Conservation (phyloP, 306 rosid species). For the Rosa rugosa region DNA sequence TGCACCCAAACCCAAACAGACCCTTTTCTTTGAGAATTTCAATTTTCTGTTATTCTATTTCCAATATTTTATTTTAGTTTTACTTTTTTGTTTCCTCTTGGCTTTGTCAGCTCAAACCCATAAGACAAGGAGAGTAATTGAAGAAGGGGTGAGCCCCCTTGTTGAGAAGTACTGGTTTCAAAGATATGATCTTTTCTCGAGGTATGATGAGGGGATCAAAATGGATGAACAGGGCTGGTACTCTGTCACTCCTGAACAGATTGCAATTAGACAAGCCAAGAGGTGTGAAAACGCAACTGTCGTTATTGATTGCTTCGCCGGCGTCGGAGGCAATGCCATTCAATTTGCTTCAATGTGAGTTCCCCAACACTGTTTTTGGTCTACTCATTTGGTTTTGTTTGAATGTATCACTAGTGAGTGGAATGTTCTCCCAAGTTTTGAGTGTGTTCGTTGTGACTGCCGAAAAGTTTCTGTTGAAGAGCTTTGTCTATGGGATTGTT, state of each 20-base stretch:
- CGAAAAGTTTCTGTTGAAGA: neutral
- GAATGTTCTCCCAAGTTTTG: neutral
- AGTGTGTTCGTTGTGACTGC: neutral
- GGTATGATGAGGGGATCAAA: slow-evolving; percentile 34
- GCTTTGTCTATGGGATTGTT: neutral
- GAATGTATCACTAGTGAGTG: neutral
- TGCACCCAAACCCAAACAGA: neutral
- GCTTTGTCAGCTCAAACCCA: slow-evolving; percentile 20
- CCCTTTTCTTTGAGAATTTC: too few species aligned
- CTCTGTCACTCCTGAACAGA: slow-evolving; percentile 42
- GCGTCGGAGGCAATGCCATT: slow-evolving; percentile 40
- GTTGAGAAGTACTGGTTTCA: slow-evolving; percentile 39
- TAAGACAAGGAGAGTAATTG: neutral
- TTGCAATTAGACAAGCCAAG: slow-evolving; percentile 36
- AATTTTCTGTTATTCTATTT: too few species aligned
- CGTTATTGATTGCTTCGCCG: slow-evolving; percentile 39
- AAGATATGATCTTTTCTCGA: slow-evolving; percentile 34
- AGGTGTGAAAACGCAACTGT: slow-evolving; percentile 23
- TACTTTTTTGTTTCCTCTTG: neutral
- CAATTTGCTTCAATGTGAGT: slow-evolving; percentile 36
- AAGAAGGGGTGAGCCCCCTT: slow-evolving; percentile 27
- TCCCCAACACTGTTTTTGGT: neutral
- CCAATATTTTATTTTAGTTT: neutral
- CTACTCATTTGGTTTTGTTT: neutral
- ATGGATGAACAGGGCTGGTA: slow-evolving; percentile 44